phyloP scores from a whole-genome alignment of 768 basidiomycete species.

The Royoungia palumana region DNA sequence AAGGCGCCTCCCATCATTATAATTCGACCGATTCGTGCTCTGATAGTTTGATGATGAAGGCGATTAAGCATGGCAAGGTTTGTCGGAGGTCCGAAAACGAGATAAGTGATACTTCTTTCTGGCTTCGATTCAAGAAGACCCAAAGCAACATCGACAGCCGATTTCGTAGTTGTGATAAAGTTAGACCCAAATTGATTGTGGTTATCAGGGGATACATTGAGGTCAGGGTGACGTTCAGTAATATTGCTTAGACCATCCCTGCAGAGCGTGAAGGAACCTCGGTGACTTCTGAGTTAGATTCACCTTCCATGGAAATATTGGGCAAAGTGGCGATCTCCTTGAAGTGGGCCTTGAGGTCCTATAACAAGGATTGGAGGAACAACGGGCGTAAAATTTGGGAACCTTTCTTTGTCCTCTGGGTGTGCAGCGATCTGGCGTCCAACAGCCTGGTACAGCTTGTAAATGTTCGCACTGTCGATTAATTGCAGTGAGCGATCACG shows the following conservation, averaged over 20 bases:
- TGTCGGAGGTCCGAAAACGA: constrained; percentile 75
- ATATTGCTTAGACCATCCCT: constrained; percentile 74
- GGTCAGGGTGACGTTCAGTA: constrained; percentile 60
- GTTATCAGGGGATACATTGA: constrained; percentile 33
- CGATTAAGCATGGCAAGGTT: constrained; percentile 70
- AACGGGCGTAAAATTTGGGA: constrained; percentile 54
- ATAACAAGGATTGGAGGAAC: constrained; percentile 59
- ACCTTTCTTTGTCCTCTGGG: constrained; percentile 54
- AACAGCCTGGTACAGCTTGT: constrained; percentile 72
- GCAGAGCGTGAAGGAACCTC: neutral
- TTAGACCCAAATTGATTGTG: constrained; percentile 36
- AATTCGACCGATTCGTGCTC: constrained; percentile 63
- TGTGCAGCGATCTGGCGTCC: constrained; percentile 51
- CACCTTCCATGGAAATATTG: constrained; percentile 84
- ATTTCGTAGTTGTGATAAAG: constrained; percentile 42
- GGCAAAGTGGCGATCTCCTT: constrained; percentile 70
- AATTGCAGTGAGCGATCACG: neutral
- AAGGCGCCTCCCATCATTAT: constrained; percentile 93
- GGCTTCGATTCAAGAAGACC: constrained; percentile 52
- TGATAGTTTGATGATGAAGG: constrained; percentile 49
- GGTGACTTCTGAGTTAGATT: constrained; percentile 11
- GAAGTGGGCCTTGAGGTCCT: constrained; percentile 64
- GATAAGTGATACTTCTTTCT: constrained; percentile 59
- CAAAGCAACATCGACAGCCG: constrained; percentile 53
- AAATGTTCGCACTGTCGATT: constrained; percentile 57